phyloP scores from a whole-genome alignment of 257 asterid species.

The Lycium barbarum region DNA sequence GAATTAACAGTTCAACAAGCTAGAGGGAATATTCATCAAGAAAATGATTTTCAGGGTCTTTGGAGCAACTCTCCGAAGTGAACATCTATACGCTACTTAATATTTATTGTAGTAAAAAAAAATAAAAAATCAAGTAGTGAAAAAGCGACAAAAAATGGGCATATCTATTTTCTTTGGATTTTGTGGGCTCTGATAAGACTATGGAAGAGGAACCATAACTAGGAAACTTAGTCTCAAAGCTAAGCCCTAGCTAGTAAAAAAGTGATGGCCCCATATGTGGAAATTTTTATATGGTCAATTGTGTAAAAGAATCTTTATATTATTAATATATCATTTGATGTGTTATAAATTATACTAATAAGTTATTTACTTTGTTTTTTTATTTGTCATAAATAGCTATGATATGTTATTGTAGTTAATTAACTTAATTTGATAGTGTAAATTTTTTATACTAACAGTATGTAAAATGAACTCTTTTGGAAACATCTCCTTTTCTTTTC shows the following conservation, averaged over 20 bases:
- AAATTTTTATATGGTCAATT: neutral
- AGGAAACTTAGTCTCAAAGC: neutral
- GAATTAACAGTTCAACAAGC: conserved; percentile 53
- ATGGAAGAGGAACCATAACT: too few species aligned
- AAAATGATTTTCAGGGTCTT: conserved; percentile 44
- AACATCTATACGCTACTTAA: neutral
- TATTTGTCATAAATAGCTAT: neutral
- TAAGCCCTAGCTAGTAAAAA: neutral
- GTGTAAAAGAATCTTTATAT: neutral
- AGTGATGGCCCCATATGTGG: neutral
- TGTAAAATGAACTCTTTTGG: neutral
- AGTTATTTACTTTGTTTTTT: neutral
- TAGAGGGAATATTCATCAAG: conserved; percentile 40
- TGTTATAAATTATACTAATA: neutral
- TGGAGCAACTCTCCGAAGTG: conserved; percentile 88
- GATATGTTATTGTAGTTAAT: neutral
- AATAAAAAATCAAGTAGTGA: too few species aligned
- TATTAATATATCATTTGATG: neutral
- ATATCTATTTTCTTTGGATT: too few species aligned
- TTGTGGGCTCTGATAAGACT: too few species aligned
- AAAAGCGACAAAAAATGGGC: too few species aligned
- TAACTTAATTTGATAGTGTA: neutral
- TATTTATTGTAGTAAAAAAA: too few species aligned
- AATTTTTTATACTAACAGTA: neutral
- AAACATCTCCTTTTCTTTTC: neutral